phyloP scores from a whole-genome alignment of 116 monocot genomes.

The Dioscorea cayenensis region DNA sequence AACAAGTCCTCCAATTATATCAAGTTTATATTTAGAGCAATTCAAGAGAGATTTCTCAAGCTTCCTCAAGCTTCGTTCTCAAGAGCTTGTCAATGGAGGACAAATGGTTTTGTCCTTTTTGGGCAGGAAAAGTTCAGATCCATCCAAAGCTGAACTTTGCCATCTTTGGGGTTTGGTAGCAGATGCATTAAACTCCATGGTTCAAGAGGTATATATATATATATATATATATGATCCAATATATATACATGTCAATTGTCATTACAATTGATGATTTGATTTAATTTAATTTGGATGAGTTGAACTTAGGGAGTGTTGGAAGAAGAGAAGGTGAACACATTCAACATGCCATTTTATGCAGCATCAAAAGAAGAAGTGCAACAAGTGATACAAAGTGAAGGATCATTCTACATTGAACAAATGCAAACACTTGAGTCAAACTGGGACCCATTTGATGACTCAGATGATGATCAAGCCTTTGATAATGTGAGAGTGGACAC shows the following conservation, averaged over 20 bases:
- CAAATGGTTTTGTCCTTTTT: conserved; percentile 9
- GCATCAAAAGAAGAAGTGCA: conserved; percentile 6
- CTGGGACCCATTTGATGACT: conserved; percentile 21
- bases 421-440: conserved; percentile 11
- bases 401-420: conserved; percentile 10
- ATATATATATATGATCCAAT: too few relatives aligned
- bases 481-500: conserved; percentile 8
- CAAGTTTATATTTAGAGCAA: conserved; percentile 7
- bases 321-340: conserved; percentile 8
- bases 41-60: conserved; percentile 9
- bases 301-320: conserved; percentile 3
- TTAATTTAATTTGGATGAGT: neutral
- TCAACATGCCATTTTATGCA: conserved; percentile 12
- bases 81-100: conserved; percentile 14
- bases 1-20: neutral
- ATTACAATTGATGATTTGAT: too few relatives aligned
- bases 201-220: too few relatives aligned
- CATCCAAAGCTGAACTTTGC: too few relatives aligned
- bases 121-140: neutral
- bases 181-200: too few relatives aligned
- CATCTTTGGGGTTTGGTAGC: too few relatives aligned
- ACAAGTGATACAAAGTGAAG: neutral
- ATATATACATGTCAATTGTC: too few relatives aligned
- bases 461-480: neutral
- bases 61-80: conserved; percentile 16